Base-by-base conservation (phyloP, 306 rosid genomes). In the Corylus americana region DNA sequence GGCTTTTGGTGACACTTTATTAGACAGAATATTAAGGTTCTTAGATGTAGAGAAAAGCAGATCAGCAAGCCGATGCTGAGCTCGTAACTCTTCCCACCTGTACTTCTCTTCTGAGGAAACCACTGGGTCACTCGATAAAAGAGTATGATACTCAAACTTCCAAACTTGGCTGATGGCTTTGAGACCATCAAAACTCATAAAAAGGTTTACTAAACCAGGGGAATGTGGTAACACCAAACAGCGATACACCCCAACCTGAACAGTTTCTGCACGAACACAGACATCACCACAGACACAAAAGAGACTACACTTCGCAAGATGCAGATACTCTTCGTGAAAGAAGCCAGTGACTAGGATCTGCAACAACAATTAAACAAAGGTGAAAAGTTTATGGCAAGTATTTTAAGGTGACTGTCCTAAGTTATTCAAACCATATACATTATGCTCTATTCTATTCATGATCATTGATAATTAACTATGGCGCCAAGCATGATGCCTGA, bases 191-290 rank as follows among this genome's bases (percentile, higher is more conserved):
- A 89, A 25, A 82, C 97, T 90, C 89, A 93, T 55, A 79, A 79
- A 96, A 68, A 96, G 86, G 84, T 88, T 82, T 84, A 89, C 89
- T 0, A 78, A 37, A 80, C 93, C 92, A 8, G 93, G 88, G 54
- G 90, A 75, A 86, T 86, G 96, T 8, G 92, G 89, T 54, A 91
- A 69, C 51, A 96, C 80, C 83, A 88, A 77, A 74, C 96, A 96
- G 37, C 96, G 92, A 80, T 91, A 96, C 62, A 90, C 98, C 75
- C 99, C 99, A 78, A 73, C 84, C 85, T 93, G 99, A 86, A 91
- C 90, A 83, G 78, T 54, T 86, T 91, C 97, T 49, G 79, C 85
- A 39, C 85, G 80, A 88, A 91, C 78, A 50, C 85, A 78, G 53
- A 80, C 81, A 81, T 91, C 97, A 45, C 94, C 99, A 81, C 94